phyloP scores from a whole-genome alignment of 371 early-diverging fungal species.

The Quaeritorhiza haematococci region DNA sequence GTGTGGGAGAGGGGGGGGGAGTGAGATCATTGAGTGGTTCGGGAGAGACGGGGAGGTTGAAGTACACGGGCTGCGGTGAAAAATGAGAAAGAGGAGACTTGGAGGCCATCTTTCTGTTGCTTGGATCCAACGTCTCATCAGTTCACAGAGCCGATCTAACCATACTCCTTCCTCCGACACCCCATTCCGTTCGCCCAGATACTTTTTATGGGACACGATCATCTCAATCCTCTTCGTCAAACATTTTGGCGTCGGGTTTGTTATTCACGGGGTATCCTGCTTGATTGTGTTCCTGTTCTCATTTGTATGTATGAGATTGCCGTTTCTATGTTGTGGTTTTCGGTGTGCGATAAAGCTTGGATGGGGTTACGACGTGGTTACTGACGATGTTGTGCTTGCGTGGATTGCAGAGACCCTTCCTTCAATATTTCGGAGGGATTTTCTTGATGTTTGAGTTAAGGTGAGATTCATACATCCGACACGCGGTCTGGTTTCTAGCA shows the following conservation, averaged over 20 bases:
- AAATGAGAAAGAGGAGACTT: background rate
- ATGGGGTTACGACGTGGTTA: background rate
- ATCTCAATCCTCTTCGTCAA: conserved; percentile 63
- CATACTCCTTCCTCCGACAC: conserved; percentile 7
- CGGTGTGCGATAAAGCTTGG: background rate
- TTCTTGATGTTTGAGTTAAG: conserved; percentile 83
- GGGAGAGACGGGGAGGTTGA: background rate
- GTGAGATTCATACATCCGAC: background rate
- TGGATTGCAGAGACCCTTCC: conserved; percentile 68
- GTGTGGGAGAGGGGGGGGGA: background rate
- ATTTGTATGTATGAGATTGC: conserved; percentile 68
- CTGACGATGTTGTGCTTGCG: background rate
- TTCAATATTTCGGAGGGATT: conserved; percentile 79
- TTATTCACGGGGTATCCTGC: conserved; percentile 76
- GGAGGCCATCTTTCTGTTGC: background rate
- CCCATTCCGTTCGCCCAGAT: too few species aligned
- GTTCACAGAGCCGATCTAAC: background rate
- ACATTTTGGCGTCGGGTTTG: conserved; percentile 73
- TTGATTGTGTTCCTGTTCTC: conserved; percentile 68
- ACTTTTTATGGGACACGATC: conserved; percentile 87
- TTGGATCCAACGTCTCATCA: background rate
- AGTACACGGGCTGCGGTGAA: background rate
- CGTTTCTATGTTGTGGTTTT: too few species aligned
- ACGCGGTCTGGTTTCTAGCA: background rate
- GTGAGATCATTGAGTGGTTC: background rate